Evolutionary conservation across 495 filamentous ascomycete genomes (phyloP).

Genomic region (Oidiodendron maius): DNA sequence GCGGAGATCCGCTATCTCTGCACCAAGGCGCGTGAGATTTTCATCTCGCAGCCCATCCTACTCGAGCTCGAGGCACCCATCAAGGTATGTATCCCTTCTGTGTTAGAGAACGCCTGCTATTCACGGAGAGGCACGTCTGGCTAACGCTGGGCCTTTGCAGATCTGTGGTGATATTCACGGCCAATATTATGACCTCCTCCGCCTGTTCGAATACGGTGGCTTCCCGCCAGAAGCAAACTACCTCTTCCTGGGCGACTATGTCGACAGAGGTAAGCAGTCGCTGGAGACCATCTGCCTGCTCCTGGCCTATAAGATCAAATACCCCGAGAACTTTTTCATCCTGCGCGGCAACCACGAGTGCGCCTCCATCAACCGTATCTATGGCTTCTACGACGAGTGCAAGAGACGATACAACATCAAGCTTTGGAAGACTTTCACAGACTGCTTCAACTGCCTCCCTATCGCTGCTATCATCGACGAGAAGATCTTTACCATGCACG

Average conservation of each 20-base stretch:
- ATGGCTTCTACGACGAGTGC: slow-evolving; percentile 99
- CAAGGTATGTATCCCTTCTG: slow-evolving; percentile 61
- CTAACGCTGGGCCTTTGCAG: slow-evolving; percentile 35
- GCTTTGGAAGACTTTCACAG: slow-evolving; percentile 99
- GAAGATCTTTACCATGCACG: slow-evolving; percentile 99
- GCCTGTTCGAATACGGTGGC: slow-evolving; percentile 96
- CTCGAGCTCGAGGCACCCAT: slow-evolving; percentile 97
- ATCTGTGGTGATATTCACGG: slow-evolving; percentile 99
- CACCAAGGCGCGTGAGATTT: slow-evolving; percentile 98
- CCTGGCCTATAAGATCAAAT: slow-evolving; percentile 99
- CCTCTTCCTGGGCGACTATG: slow-evolving; percentile 98
- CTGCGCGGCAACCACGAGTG: slow-evolving; percentile 98
- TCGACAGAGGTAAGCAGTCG: slow-evolving; percentile 98
- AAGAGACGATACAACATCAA: slow-evolving; percentile 99
- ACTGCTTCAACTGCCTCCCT: slow-evolving; percentile 99
- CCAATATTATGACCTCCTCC: slow-evolving; percentile 97
- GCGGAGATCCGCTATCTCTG: slow-evolving; percentile 96
- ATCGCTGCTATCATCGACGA: slow-evolving; percentile 99
- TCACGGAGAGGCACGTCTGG: slow-evolving; percentile 5
- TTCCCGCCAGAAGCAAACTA: slow-evolving; percentile 99
- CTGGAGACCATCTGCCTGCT: slow-evolving; percentile 98
- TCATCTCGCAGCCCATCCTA: slow-evolving; percentile 98
- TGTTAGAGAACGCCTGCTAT: background rate
- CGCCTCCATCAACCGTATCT: slow-evolving; percentile 99
- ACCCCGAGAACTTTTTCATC: slow-evolving; percentile 99